Evolutionary conservation across 2,329 filamentous ascomycete genomes (phyloP).

Genomic region (Chaetomium strumarium): DNA sequence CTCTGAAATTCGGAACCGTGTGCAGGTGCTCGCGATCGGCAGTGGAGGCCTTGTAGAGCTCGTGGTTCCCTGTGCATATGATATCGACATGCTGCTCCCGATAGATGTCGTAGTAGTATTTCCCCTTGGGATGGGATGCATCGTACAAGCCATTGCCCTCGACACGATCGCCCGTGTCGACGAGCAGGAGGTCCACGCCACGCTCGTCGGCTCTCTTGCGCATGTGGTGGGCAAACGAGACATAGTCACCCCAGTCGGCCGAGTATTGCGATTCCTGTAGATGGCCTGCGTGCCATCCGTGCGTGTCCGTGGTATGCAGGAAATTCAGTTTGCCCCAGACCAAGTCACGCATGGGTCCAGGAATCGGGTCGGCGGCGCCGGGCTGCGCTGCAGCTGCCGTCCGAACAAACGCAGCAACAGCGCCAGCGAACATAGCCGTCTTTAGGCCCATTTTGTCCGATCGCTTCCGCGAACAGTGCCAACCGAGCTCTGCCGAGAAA

Average conservation of each 20-base stretch:
- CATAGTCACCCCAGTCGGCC: conserved; percentile 96
- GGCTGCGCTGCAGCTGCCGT: conserved; percentile 60
- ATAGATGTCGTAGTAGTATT: conserved; percentile 83
- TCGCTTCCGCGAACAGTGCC: too few species aligned
- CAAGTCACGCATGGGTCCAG: conserved; percentile 75
- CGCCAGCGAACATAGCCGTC: conserved; percentile 27
- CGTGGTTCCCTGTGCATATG: conserved; percentile 86
- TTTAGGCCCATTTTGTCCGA: neutral
- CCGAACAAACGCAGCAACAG: conserved; percentile 30
- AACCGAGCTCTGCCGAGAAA: too few species aligned
- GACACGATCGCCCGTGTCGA: conserved; percentile 90
- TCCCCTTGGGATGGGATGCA: conserved; percentile 77
- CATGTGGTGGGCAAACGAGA: conserved; percentile 85
- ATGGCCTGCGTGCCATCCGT: conserved; percentile 94
- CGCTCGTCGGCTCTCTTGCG: conserved; percentile 69
- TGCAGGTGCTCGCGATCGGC: conserved; percentile 70
- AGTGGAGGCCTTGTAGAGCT: conserved; percentile 78
- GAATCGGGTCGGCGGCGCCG: conserved; percentile 67
- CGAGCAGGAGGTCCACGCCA: conserved; percentile 79
- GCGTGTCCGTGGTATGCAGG: conserved; percentile 92
- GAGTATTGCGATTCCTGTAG: conserved; percentile 89
- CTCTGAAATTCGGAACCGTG: conserved; percentile 77
- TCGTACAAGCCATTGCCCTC: conserved; percentile 95
- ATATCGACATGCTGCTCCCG: conserved; percentile 77
- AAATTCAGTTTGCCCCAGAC: conserved; percentile 95